Conservation (phyloP, 2,329 filamentous ascomycete species). For the Macrophomina tecta region DNA sequence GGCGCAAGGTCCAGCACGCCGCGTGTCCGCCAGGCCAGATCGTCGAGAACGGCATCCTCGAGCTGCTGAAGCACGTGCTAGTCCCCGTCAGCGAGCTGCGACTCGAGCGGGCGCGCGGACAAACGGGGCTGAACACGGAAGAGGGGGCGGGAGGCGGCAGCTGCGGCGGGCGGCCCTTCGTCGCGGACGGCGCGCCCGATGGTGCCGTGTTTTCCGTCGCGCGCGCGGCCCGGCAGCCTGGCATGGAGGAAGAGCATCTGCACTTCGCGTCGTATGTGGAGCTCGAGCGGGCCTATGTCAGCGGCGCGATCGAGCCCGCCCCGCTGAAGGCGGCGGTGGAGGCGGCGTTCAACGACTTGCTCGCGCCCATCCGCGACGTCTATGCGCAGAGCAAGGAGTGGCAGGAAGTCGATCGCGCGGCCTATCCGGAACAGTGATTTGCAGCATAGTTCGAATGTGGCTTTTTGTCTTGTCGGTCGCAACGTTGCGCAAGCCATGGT, state of each 20-base stretch:
- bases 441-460: too few species aligned
- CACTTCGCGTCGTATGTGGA: constrained; percentile 6
- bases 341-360: background rate
- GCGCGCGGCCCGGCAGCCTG: background rate
- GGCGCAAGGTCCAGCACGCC: background rate
- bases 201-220: background rate
- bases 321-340: background rate
- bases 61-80: background rate
- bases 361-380: background rate
- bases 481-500: too few species aligned
- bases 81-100: background rate
- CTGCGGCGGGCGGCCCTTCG: background rate
- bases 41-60: background rate
- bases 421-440: background rate
- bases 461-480: too few species aligned
- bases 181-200: background rate
- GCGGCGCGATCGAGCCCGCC: background rate
- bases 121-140: background rate
- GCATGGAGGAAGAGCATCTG: background rate
- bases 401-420: background rate
- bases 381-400: background rate
- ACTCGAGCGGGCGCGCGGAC: background rate
- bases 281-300: background rate
- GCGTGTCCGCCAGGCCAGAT: background rate
- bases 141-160: too few species aligned